Conservation (phyloP, 495 filamentous ascomycete genomes). For the Melanomma pulvis-pyrius region DNA sequence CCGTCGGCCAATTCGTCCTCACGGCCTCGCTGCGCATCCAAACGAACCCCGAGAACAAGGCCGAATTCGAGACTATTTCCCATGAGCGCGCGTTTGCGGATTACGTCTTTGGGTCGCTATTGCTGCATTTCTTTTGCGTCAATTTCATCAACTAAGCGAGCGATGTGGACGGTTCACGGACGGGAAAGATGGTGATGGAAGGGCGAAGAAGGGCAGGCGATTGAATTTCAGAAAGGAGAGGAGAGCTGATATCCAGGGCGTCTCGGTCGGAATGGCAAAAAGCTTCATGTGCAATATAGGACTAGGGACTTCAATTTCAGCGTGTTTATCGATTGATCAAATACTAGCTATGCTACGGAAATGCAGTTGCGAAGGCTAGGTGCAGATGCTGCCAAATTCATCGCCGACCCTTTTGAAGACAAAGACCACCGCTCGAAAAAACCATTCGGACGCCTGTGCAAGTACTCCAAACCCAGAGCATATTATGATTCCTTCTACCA, state of each 20-base stretch:
- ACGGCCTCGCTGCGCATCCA: slow-evolving; percentile 91
- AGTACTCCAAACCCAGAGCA: background rate
- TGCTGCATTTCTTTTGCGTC: slow-evolving; percentile 98
- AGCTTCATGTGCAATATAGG: slow-evolving; percentile 22
- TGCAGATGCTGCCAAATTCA: background rate
- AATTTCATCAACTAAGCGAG: slow-evolving; percentile 85
- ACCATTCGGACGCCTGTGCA: background rate
- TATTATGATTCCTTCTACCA: background rate
- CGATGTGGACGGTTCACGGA: too few species aligned
- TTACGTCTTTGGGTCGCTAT: slow-evolving; percentile 89
- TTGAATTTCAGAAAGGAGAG: background rate
- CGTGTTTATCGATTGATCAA: background rate
- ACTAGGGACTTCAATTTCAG: slow-evolving; percentile 10
- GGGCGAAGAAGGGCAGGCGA: too few species aligned
- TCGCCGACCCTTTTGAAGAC: background rate
- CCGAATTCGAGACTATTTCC: slow-evolving; percentile 68
- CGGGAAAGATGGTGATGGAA: too few species aligned
- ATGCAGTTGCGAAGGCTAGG: background rate
- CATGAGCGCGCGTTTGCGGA: slow-evolving; percentile 92
- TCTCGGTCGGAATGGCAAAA: slow-evolving; percentile 2
- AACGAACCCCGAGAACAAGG: slow-evolving; percentile 75
- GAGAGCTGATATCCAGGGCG: background rate
- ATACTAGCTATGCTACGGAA: background rate
- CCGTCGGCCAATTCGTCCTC: slow-evolving; percentile 96
- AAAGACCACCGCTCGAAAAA: background rate